Base-by-base conservation (phyloP, 768 basidiomycete genomes). In the Macrolepiota fuliginosa region DNA sequence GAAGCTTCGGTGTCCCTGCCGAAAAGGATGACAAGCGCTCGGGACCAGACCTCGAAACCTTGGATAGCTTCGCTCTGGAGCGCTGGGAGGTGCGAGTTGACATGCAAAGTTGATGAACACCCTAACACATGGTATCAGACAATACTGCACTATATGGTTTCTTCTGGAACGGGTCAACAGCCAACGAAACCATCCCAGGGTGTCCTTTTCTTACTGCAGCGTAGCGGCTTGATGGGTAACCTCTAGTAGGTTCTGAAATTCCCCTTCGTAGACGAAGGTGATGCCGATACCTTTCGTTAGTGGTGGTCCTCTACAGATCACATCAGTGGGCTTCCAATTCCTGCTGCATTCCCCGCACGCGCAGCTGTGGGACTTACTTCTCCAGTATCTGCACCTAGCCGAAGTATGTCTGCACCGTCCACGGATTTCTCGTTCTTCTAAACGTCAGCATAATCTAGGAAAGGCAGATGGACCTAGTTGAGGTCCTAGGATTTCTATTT, bases 141-240 rank as follows among this genome's bases (percentile, higher is more conserved):
- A 0, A 96, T 98, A 68, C 81, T 98, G 47, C 94, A 98, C 74
- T 98, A 92, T 70, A 97, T 99, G 95, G 97, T 99, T 3, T 95
- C 93, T 9, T 96, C 91, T 35, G 92, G 88, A 12, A 86, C 85
- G 29, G 92, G 87, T n/a, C 85, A 91, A 70, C 77, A 83, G 39
- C 85, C 90, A 25, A 76, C 87, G 7, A 86, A 84, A 70, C 94
- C 95, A 5, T 91, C 91, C 0, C 85, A 87, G 63, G 91, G 88
- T 19, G 95, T 98, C 13, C 78, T 96, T 9, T 90, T 86, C 69
- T 81, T 98, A 6, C 80, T 99, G 1, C 81, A 91, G 67, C 80
- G 88, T 42, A 94, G 93, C 71, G 91, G 90, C 17, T 79, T 99
- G 60, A 98, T 98, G 97, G 79, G 83, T 10, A 84, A 73, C 46